Conservation (phyloP, 2,329 filamentous ascomycete genomes). For the Domatiomyces catenatus region DNA sequence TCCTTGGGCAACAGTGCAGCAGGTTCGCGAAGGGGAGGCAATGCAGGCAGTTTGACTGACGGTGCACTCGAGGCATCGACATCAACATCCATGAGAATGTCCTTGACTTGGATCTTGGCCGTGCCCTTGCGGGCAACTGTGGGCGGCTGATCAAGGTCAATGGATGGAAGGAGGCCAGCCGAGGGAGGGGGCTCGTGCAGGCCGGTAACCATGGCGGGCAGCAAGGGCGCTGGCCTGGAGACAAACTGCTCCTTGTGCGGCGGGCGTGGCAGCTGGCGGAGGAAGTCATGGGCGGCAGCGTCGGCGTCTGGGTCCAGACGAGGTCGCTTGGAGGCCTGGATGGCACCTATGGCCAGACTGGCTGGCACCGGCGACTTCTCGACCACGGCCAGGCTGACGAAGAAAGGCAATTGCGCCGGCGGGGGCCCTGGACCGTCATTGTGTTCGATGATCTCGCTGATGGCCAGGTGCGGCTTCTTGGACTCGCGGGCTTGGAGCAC, state of each 20-base stretch:
- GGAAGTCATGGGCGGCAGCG: conserved; percentile 24
- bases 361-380: conserved; percentile 23
- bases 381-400: conserved; percentile 33
- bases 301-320: conserved; percentile 29
- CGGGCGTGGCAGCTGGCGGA: conserved; percentile 33
- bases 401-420: conserved; percentile 24
- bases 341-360: conserved; percentile 1
- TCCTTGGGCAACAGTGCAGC: background rate
- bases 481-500: conserved; percentile 13
- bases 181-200: conserved; percentile 49
- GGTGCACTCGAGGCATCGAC: conserved; percentile 1
- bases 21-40: background rate
- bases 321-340: conserved; percentile 28
- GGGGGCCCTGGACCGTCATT: conserved; percentile 27
- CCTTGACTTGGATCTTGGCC: conserved; percentile 17
- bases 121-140: conserved; percentile 6
- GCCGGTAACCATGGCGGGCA: conserved; percentile 39
- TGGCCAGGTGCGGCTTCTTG: conserved; percentile 18
- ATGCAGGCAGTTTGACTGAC: background rate
- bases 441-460: conserved; percentile 24
- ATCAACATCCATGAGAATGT: conserved; percentile 10
- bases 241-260: conserved; percentile 31
- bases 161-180: conserved; percentile 45
- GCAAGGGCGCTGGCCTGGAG: conserved; percentile 27
- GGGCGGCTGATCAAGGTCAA: conserved; percentile 33